These are phyloP conservation scores for Pyrenochaeta sp. DNA, from an alignment of 2,329 filamentous ascomycete genomes.

Conservation along the genomic window DNA sequence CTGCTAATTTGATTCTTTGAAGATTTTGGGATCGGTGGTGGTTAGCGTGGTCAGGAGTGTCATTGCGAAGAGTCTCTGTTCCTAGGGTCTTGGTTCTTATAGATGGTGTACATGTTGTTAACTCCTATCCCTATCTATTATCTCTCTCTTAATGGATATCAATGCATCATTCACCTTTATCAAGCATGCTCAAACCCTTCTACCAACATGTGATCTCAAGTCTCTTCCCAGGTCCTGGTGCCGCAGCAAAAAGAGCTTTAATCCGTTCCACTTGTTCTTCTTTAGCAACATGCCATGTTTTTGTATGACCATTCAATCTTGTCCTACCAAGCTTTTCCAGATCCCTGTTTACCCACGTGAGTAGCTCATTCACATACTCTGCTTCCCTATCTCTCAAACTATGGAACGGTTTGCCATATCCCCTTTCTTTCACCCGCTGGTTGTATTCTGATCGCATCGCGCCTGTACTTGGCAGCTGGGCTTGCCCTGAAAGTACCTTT, in stretches of 20 bases:
- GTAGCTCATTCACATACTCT: slow-evolving; percentile 52
- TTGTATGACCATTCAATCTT: slow-evolving; percentile 46
- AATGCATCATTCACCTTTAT: no score
- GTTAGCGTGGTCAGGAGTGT: no score
- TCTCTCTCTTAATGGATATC: no score
- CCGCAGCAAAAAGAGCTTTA: slow-evolving; percentile 36
- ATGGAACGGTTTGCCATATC: slow-evolving; percentile 56
- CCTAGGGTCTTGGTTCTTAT: no score
- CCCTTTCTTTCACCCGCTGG: slow-evolving; percentile 47
- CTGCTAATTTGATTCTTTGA: background rate
- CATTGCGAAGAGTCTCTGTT: no score
- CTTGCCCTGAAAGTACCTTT: slow-evolving; percentile 63
- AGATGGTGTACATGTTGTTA: no score
- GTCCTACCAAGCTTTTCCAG: slow-evolving; percentile 22
- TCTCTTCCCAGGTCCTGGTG: background rate
- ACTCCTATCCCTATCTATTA: no score
- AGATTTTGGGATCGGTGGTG: no score
- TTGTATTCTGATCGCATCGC: slow-evolving; percentile 56
- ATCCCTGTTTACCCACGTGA: slow-evolving; percentile 50
- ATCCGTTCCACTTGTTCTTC: slow-evolving; percentile 41
- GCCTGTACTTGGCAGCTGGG: slow-evolving; percentile 55
- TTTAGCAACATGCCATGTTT: slow-evolving; percentile 48
- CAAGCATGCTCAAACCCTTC: background rate
- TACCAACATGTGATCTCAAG: slow-evolving; percentile 20
- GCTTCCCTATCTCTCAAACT: slow-evolving; percentile 52